Conservation (phyloP, 768 basidiomycete genomes). For the Russula ochroleuca region DNA sequence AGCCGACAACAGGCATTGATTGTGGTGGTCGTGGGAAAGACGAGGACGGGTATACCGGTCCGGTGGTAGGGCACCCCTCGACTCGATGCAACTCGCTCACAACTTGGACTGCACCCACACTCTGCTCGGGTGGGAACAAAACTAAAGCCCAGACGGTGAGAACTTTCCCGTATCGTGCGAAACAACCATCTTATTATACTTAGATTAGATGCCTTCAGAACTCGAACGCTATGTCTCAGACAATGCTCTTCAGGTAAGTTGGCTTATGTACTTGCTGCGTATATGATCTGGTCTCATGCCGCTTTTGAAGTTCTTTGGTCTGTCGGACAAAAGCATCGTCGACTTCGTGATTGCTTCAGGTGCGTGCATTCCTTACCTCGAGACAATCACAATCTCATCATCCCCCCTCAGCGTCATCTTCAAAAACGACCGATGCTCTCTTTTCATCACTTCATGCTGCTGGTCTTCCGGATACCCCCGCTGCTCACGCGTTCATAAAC, state of each 20-base stretch:
- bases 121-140: no score
- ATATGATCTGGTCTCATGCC: background rate
- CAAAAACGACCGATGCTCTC: slow-evolving; percentile 76
- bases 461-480: slow-evolving; percentile 78
- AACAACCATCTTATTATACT: no score
- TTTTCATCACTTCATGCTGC: slow-evolving; percentile 69
- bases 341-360: slow-evolving; percentile 87
- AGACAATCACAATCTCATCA: slow-evolving; percentile 14
- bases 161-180: no score
- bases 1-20: slow-evolving; percentile 71
- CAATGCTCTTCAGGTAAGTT: slow-evolving; percentile 64
- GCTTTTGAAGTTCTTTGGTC: slow-evolving; percentile 65
- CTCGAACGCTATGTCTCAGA: slow-evolving; percentile 74
- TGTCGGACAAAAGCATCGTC: slow-evolving; percentile 78
- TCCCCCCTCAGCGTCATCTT: slow-evolving; percentile 56
- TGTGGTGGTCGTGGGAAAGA: background rate
- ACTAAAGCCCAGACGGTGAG: no score
- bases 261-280: slow-evolving; percentile 6
- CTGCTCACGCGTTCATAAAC: slow-evolving; percentile 72
- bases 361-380: slow-evolving; percentile 33
- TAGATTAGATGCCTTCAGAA: slow-evolving; percentile 50
- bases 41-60: background rate
- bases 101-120: no score
- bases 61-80: background rate
- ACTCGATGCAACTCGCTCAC: background rate